These are phyloP conservation scores for Thalassiosira pacifica DNA, from an alignment of 352 stramenopile genomes.

Conservation along the genomic window DNA sequence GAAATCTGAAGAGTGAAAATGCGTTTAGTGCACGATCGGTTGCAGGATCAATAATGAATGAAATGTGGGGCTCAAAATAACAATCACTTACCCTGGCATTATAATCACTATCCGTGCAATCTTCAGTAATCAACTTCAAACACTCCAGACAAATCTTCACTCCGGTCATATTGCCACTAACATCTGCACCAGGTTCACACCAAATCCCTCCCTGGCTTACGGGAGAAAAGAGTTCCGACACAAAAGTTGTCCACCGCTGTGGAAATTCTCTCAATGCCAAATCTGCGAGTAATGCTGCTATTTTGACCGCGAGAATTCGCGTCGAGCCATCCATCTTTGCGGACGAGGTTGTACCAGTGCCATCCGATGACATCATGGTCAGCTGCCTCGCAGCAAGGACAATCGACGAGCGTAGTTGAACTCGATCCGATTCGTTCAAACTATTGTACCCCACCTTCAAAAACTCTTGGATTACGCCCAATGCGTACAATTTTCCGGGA, in stretches of 20 bases:
- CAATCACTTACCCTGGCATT: conserved; percentile 79
- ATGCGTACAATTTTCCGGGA: conserved; percentile 74
- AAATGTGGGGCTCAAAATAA: no score
- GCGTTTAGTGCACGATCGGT: no score
- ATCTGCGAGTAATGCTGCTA: conserved; percentile 77
- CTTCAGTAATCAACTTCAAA: conserved; percentile 81
- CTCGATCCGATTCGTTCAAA: conserved; percentile 71
- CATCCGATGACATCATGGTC: no score
- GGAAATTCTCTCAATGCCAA: conserved; percentile 84
- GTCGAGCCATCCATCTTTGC: conserved; percentile 42
- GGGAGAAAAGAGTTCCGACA: conserved; percentile 72
- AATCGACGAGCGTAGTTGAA: conserved; percentile 67
- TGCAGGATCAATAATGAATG: no score
- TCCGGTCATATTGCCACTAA: conserved; percentile 53
- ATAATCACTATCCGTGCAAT: conserved; percentile 87
- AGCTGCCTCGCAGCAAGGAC: conserved; percentile 64
- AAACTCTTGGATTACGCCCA: conserved; percentile 73
- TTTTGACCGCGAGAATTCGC: conserved; percentile 77
- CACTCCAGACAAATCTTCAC: conserved; percentile 84
- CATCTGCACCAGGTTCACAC: conserved; percentile 53
- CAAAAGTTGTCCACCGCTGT: conserved; percentile 82
- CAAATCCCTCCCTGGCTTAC: conserved; percentile 67
- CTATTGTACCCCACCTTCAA: conserved; percentile 75
- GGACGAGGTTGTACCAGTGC: conserved; percentile 11
- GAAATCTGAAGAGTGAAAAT: conserved; percentile 70